Base-by-base conservation (phyloP, 805 yeast genomes). In the Candida peoriensis region DNA sequence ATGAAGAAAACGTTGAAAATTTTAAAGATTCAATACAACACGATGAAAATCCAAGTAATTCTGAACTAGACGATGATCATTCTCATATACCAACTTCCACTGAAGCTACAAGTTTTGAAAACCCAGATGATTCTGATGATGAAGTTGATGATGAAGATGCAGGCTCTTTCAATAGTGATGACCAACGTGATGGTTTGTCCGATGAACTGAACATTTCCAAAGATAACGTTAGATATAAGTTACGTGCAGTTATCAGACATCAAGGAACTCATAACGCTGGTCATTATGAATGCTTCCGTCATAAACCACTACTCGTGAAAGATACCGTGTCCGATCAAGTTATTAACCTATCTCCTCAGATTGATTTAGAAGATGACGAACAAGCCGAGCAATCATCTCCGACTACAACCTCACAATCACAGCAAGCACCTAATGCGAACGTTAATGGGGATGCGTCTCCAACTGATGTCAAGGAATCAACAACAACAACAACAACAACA, bases 251-350 rank as follows among this genome's bases (percentile, higher is more conserved):
- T 42, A 77, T 93, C 14, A 72, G 88, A 44, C 97, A 93, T 55
- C 76, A 79, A 30, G 98, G 98, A 0, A 78, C 90, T 2, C 97
- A 89, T 57, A 71, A 78, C 15, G 74, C 77, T 28, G 97, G 97
- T 1, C 97, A 89, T 53, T 89, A 88, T 54, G 95, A 89, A 50
- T 85, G 96, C 48, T 86, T 76, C 54, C 78, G 83, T 42, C 77
- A 76, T 31, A 89, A 88, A 53, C 90, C 93, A 3, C 55, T 70
- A 4, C 70, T 68, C 37, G 48, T 56, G 16, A 59, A 57, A 37
- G 61, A 55, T 27, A 38, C 44, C 0, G 19, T 18, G n/a, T 42
- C 50, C 1, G 52, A 54, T 20, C 36, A 36, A 4, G 50, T 61
- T 19, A 47, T 61, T 9, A 52, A 55, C 33, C 37, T 57, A 10